Conservation (phyloP, 2,329 filamentous ascomycete species). For the Westerdykella sp. region DNA sequence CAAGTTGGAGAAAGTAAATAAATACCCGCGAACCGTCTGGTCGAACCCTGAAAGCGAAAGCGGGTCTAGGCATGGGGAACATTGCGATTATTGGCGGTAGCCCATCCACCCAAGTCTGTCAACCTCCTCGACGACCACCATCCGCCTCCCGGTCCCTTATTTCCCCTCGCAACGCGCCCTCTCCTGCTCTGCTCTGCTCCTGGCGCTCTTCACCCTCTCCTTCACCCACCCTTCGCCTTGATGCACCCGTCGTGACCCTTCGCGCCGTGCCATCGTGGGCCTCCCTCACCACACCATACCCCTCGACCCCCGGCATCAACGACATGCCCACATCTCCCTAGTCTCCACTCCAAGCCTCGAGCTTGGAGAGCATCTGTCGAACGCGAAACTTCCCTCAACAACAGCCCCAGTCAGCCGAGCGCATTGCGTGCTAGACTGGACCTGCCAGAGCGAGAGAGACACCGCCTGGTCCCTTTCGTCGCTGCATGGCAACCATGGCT, state of each 20-base stretch:
- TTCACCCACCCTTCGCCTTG: constrained; percentile 5
- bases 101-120: constrained; percentile 5
- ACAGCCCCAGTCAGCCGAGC: background rate
- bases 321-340: constrained; percentile 23
- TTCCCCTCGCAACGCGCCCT: background rate
- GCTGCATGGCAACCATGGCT: constrained; percentile 14
- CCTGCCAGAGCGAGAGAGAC: constrained; percentile 9
- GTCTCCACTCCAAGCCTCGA: constrained; percentile 26
- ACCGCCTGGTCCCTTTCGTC: constrained; percentile 3
- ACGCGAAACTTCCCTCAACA: constrained; percentile 6
- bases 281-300: constrained; percentile 6
- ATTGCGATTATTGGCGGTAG: constrained; percentile 11
- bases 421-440: constrained; percentile 4
- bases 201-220: background rate
- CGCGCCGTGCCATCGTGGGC: background rate
- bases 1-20: background rate
- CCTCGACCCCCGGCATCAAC: constrained; percentile 9
- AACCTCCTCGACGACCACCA: constrained; percentile 11
- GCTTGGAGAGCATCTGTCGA: constrained; percentile 19
- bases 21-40: background rate
- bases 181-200: background rate
- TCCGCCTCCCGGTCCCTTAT: constrained; percentile 1
- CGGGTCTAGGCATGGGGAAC: constrained; percentile 8
- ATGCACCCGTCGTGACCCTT: constrained; percentile 8
- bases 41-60: constrained; percentile 1